Evolutionary conservation across 345 rosid genomes (phyloP).

Genomic region (Lepidium sativum): DNA sequence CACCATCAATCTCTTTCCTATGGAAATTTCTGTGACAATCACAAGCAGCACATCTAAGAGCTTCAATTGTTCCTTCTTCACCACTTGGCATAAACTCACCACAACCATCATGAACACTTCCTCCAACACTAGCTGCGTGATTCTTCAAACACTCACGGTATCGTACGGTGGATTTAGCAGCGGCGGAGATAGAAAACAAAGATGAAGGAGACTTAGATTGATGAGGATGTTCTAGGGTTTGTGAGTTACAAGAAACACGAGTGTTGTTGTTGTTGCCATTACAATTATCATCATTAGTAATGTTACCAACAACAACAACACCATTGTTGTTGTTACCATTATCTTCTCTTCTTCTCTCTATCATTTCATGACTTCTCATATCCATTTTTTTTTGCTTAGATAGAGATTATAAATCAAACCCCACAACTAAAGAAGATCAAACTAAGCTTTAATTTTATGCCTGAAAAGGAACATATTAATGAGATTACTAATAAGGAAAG

Average conservation of each 20-base stretch:
- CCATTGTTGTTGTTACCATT: conserved; percentile 31
- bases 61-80: conserved; percentile 69
- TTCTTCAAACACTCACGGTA: conserved; percentile 87
- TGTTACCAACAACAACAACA: not conserved
- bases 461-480: conserved; percentile 24
- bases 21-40: conserved; percentile 95
- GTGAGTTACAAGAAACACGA: conserved; percentile 36
- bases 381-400: conserved; percentile 11
- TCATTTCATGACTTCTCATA: conserved; percentile 30
- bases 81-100: conserved; percentile 99
- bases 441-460: conserved; percentile 3
- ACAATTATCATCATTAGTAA: conserved; percentile 18
- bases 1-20: conserved; percentile 55
- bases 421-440: conserved; percentile 7
- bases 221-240: conserved; percentile 65
- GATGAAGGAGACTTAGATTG: conserved; percentile 29
- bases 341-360: conserved; percentile 43
- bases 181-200: conserved; percentile 6
- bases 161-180: conserved; percentile 13
- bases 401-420: not conserved
- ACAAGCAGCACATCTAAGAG: conserved; percentile 90
- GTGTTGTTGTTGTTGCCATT: conserved; percentile 33
- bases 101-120: conserved; percentile 78
- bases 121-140: conserved; percentile 87
- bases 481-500: conserved; percentile 19